A percentile compares a stretch with the other conserved stretches of the same genome.
These are phyloP conservation scores for Penicillium oxalicum DNA, from an alignment of 2,329 filamentous ascomycete genomes.

Conservation along the genomic window DNA sequence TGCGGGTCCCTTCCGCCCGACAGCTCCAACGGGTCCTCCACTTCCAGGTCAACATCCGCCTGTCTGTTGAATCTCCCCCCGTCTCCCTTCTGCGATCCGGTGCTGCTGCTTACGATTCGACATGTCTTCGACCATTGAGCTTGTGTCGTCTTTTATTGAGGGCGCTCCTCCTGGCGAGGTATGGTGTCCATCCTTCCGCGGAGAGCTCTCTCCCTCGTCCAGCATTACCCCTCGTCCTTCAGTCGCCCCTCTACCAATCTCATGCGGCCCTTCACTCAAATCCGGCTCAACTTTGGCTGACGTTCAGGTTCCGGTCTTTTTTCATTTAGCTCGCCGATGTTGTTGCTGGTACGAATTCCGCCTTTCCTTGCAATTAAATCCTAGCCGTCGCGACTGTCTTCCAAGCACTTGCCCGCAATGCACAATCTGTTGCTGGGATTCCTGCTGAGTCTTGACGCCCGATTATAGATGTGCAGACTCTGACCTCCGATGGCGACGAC, in stretches of 20 bases:
- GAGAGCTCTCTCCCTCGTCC: background rate
- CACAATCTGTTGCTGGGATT: slow-evolving; percentile 7
- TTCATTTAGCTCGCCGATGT: slow-evolving; percentile 72
- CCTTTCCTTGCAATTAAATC: background rate
- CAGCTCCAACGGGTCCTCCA: slow-evolving; percentile 16
- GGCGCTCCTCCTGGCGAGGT: slow-evolving; percentile 96
- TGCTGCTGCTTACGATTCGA: background rate
- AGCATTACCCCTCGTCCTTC: slow-evolving; percentile 6
- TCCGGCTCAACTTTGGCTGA: slow-evolving; percentile 1
- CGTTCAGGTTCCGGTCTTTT: slow-evolving; percentile 23
- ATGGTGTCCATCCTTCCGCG: slow-evolving; percentile 23
- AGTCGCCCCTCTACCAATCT: no score
- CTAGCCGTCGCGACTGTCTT: background rate
- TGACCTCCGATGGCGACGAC: slow-evolving; percentile 64
- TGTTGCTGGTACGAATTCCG: slow-evolving; percentile 61
- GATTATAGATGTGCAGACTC: slow-evolving; percentile 73
- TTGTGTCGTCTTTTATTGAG: slow-evolving; percentile 81
- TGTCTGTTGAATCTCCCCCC: background rate
- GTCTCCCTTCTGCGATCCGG: background rate
- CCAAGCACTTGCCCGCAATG: background rate
- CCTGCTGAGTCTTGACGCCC: slow-evolving; percentile 13
- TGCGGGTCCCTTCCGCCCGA: slow-evolving; percentile 17
- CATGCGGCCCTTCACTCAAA: background rate
- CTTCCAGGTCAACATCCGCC: slow-evolving; percentile 6
- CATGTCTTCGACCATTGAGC: slow-evolving; percentile 49